Evolutionary conservation across 192 early-diverging fungal species (phyloP).

Genomic region (Cetraspora pellucida): DNA sequence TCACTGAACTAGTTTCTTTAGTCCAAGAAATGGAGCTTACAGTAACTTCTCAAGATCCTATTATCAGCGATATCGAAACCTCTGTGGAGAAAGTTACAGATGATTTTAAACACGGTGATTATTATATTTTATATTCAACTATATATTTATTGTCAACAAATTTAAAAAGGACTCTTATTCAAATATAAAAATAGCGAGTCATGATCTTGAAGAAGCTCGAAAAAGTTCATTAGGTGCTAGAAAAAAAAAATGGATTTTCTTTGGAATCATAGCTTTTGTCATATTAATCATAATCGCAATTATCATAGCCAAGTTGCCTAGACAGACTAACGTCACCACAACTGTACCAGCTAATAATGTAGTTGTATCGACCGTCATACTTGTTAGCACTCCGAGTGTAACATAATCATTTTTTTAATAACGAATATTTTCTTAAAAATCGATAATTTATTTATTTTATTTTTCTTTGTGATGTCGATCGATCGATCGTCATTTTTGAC

Average conservation of each 20-base stretch:
- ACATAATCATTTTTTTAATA: no score
- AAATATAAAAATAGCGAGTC: slow-evolving; percentile 44
- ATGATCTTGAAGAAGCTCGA: slow-evolving; percentile 60
- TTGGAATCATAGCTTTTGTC: slow-evolving; percentile 42
- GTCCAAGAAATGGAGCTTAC: slow-evolving; percentile 87
- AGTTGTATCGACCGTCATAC: no score
- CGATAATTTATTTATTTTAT: no score
- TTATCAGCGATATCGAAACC: slow-evolving; percentile 70
- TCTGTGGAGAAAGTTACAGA: slow-evolving; percentile 63
- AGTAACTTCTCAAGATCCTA: slow-evolving; percentile 73
- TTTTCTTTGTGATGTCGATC: no score
- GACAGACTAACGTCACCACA: neutral
- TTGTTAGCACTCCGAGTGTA: no score
- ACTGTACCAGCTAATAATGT: no score
- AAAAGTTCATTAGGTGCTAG: slow-evolving; percentile 45
- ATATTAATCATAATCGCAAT: slow-evolving; percentile 50
- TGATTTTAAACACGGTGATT: slow-evolving; percentile 53
- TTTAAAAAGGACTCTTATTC: neutral
- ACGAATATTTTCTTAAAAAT: no score
- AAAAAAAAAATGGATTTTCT: slow-evolving; percentile 63
- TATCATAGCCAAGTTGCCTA: slow-evolving; percentile 22
- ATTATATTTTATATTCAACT: neutral
- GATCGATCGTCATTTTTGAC: no score
- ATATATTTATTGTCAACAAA: neutral
- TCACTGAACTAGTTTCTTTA: slow-evolving; percentile 82